These are phyloP conservation scores for Penicillium macrosclerotiorum DNA, from an alignment of 495 filamentous ascomycete genomes.

Conservation along the genomic window DNA sequence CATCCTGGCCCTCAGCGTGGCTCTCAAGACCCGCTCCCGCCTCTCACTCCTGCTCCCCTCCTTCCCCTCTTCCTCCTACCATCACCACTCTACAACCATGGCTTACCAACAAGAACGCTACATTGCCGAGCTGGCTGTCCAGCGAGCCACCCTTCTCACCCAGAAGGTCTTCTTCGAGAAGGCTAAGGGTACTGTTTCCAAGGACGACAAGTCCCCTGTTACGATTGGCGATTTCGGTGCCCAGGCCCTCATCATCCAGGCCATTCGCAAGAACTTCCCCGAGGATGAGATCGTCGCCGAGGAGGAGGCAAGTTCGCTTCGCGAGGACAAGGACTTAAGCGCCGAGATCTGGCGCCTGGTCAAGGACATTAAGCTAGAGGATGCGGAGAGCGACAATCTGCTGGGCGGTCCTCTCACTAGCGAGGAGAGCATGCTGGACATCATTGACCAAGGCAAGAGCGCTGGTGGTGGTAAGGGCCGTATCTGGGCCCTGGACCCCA, in stretches of 20 bases:
- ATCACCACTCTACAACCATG: constrained; percentile 36
- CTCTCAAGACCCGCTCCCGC: constrained; percentile 45
- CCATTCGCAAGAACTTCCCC: constrained; percentile 86
- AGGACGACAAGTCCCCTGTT: constrained; percentile 93
- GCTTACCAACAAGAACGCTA: constrained; percentile 77
- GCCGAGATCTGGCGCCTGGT: constrained; percentile 82
- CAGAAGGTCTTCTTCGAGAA: constrained; percentile 90
- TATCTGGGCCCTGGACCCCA: constrained; percentile 96
- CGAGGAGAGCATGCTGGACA: constrained; percentile 74
- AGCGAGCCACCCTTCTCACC: constrained; percentile 83
- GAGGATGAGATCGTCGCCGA: constrained; percentile 89
- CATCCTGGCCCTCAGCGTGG: constrained; percentile 49
- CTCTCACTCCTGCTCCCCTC: constrained; percentile 37
- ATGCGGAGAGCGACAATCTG: constrained; percentile 59
- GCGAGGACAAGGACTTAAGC: constrained; percentile 61
- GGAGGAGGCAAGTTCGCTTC: constrained; percentile 81
- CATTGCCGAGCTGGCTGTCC: constrained; percentile 87
- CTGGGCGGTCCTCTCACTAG: constrained; percentile 71
- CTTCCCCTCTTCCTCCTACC: constrained; percentile 23
- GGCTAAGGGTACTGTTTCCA: constrained; percentile 89
- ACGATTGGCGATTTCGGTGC: constrained; percentile 98
- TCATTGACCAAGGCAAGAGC: constrained; percentile 82
- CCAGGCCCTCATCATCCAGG: constrained; percentile 91
- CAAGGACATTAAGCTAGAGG: constrained; percentile 65
- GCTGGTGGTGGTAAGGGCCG: constrained; percentile 75